A percentile compares a stretch with the other conserved stretches of the same genome.
Evolutionary conservation across 345 rosid species (phyloP).

Genomic region (Eucalyptus tenuipes): DNA sequence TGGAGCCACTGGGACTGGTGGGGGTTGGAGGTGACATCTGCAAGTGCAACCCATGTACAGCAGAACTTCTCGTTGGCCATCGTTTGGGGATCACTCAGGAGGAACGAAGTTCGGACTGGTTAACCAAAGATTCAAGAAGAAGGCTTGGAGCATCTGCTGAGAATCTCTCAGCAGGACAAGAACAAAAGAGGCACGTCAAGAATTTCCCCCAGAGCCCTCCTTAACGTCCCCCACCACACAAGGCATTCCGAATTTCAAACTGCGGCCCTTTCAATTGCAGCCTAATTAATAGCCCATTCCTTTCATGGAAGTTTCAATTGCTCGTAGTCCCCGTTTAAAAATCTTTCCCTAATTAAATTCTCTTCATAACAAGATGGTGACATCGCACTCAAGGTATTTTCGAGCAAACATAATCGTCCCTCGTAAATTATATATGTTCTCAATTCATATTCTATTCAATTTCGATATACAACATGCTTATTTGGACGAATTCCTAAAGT

Average conservation of each 20-base stretch:
- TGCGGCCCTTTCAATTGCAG: not conserved
- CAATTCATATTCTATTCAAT: not conserved
- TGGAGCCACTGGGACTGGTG: constrained; percentile 24
- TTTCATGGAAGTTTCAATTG: not conserved
- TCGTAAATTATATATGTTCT: not conserved
- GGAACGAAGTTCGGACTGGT: not conserved
- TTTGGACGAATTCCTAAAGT: not conserved
- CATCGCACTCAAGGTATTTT: not conserved
- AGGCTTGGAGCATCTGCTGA: not conserved
- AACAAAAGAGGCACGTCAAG: not conserved
- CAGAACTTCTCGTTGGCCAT: not conserved
- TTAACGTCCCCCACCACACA: not conserved
- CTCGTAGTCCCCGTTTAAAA: not conserved
- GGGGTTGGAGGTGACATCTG: not conserved
- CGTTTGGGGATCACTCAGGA: not conserved
- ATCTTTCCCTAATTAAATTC: not conserved
- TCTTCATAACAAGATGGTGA: not conserved
- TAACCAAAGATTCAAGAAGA: not conserved
- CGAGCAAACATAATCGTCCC: not conserved
- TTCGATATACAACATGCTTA: not conserved
- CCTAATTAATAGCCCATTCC: not conserved
- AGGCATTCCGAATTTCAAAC: not conserved
- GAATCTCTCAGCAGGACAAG: not conserved
- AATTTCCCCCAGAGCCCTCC: not conserved
- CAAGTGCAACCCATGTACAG: not conserved